Evolutionary conservation across 208 protist genomes (phyloP).

Genomic region (Trypanosoma mega): DNA sequence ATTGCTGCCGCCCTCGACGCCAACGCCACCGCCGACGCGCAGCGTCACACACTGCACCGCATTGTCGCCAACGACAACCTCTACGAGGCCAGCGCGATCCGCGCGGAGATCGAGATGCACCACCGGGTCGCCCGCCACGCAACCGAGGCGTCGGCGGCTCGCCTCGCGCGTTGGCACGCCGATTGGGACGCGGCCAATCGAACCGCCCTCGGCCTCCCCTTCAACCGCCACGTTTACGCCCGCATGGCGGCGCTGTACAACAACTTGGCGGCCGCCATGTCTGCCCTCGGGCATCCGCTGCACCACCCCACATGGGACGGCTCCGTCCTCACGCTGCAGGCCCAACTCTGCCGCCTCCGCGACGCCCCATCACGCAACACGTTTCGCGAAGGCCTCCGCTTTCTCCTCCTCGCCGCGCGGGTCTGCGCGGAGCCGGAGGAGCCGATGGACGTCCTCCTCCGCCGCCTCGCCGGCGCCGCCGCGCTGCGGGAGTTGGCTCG

Average conservation of each 20-base stretch:
- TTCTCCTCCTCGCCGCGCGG: slow-evolving; percentile 64
- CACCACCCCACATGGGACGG: slow-evolving; percentile 50
- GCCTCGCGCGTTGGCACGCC: slow-evolving; percentile 18
- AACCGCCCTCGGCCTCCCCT: slow-evolving; percentile 39
- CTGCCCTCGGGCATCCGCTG: slow-evolving; percentile 16
- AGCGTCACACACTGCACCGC: slow-evolving; percentile 45
- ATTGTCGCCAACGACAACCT: slow-evolving; percentile 23
- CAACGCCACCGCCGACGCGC: slow-evolving; percentile 38
- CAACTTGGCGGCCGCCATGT: slow-evolving; percentile 43
- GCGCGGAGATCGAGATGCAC: slow-evolving; percentile 19
- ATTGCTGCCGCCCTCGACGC: slow-evolving; percentile 33
- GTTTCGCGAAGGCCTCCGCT: slow-evolving; percentile 49
- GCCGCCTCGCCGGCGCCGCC: slow-evolving; percentile 38
- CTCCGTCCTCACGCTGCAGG: slow-evolving; percentile 39
- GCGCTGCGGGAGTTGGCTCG: slow-evolving; percentile 24
- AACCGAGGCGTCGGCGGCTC: slow-evolving; percentile 2
- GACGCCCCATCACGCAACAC: slow-evolving; percentile 46
- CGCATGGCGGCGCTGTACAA: slow-evolving; percentile 41
- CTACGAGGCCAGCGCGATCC: slow-evolving; percentile 49
- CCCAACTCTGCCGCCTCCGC: slow-evolving; percentile 46
- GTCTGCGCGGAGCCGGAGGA: slow-evolving; percentile 37
- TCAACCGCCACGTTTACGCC: slow-evolving; percentile 61
- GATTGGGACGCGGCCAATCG: slow-evolving; percentile 25
- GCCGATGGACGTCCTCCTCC: slow-evolving; percentile 45
- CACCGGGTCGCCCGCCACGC: neutral